Conservation (phyloP, 768 basidiomycete genomes). For the Mycena pura region DNA sequence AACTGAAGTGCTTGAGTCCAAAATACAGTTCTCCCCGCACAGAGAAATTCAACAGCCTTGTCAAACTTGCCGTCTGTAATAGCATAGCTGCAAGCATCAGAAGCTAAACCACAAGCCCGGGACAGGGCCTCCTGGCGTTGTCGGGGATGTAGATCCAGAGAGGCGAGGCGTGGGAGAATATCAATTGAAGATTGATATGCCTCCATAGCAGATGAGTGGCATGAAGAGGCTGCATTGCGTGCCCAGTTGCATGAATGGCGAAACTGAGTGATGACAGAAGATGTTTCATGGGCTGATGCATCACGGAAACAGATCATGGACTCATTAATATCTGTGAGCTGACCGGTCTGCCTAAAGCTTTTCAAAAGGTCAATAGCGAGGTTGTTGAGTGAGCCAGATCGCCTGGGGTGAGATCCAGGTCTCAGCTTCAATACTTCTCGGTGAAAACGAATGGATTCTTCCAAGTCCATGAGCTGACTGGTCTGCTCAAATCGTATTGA, state of each 20-base stretch:
- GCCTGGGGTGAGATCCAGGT: constrained; percentile 4
- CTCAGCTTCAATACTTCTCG: constrained; percentile 4
- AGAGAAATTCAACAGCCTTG: constrained; percentile 4
- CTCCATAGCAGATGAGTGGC: constrained; percentile 6
- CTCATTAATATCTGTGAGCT: constrained; percentile 2
- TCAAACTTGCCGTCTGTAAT: constrained; percentile 1
- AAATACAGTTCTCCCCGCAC: constrained; percentile 1
- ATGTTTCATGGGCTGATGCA: constrained; percentile 2
- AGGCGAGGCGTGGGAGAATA: background rate
- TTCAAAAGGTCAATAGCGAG: constrained; percentile 10
- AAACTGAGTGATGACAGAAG: constrained; percentile 1
- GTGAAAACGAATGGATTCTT: constrained; percentile 2
- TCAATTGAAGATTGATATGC: constrained; percentile 1
- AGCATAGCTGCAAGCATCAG: constrained; percentile 5
- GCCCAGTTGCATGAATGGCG: background rate
- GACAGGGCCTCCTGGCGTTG: constrained; percentile 3
- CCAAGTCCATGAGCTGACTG: background rate
- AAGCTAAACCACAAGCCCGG: background rate
- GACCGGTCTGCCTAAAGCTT: constrained; percentile 14
- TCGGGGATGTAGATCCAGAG: background rate
- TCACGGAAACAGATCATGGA: background rate
- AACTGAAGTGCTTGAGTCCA: constrained; percentile 2
- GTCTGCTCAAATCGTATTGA: background rate
- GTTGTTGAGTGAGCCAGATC: constrained; percentile 18
- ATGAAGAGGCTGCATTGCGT: background rate